Evolutionary conservation across 2,329 filamentous ascomycete species (phyloP), one percentile per base, ranked within the genome.

Genomic region (Aureobasidium zeae): DNA sequence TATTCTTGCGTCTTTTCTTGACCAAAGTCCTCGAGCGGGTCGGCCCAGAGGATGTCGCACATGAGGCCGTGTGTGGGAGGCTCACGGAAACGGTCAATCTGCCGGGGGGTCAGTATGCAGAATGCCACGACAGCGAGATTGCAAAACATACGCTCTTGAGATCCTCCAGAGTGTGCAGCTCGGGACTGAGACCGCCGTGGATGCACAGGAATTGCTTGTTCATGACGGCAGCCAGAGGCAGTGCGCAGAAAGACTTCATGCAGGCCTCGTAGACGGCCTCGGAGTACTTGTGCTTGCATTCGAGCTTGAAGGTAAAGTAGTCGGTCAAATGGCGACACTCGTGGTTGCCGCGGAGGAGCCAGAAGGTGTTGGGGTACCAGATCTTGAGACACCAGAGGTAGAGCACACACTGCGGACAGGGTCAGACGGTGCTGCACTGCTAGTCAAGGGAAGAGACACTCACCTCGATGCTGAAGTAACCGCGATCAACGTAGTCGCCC

Each of bases 181-280:
- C 91, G 5, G 91, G 91, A 63, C 88, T 95, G 55, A 98, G 71
- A 51, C 91, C 91, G 58, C 91, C 91, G 63, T 98, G 91, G 56
- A 98, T 96, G 63, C 91, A 98, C 54, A 98, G 71, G 66, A 98
- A 98, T 65, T 98, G 91, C 73, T 98, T 98, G 77, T 98, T 98
- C 91, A 98, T 98, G 54, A 98, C 81, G 20, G 91, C 91, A 46
- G 91, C 91, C 55, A 98, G 72, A 21, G 91, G 91, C 51, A 98
- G 71, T 51, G 83, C 76, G 69, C 91, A 98, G 74, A 98, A 98
- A 0, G 91, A 93, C 53, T 98, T 89, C 79, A 95, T 94, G 69
- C 91, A 96, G 46, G 91, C 89, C 59, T 98, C 89, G 63, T 98
- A 98, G 48, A 98, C 77, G 51, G 77, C 77, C 69, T 96, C 91